phyloP scores from a whole-genome alignment of 495 filamentous ascomycete species.

The Penicillium samsonianum region DNA sequence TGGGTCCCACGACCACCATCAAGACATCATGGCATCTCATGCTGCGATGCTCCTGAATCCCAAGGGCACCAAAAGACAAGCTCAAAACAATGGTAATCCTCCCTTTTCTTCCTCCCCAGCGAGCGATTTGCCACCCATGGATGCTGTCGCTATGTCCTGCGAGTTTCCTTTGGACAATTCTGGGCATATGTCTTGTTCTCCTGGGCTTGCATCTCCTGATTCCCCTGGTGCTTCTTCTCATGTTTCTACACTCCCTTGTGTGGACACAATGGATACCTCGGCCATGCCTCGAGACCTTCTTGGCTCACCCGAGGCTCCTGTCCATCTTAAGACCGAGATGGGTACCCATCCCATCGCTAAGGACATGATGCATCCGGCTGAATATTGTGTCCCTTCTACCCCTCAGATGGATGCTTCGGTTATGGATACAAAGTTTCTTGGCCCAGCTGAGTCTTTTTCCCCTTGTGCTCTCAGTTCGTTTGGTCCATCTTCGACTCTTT shows the following conservation, averaged over 20 bases:
- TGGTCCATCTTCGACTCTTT: neutral
- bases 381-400: neutral
- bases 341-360: neutral
- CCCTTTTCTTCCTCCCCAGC: conserved; percentile 12
- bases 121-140: neutral
- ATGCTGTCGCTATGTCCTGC: neutral
- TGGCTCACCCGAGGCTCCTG: neutral
- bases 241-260: neutral
- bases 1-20: neutral
- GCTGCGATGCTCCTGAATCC: conserved; percentile 49
- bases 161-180: neutral
- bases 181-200: neutral
- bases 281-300: neutral
- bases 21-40: conserved; percentile 41
- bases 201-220: neutral
- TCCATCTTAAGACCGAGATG: neutral
- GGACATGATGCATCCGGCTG: neutral
- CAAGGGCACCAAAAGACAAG: conserved; percentile 37
- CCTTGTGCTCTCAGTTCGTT: neutral
- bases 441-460: neutral
- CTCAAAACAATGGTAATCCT: conserved; percentile 39
- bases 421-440: neutral
- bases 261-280: neutral
- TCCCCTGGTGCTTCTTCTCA: conserved; percentile 1
- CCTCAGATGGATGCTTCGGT: neutral